These are phyloP conservation scores for Geotrichum australiense DNA, from an alignment of 1,139 yeast genomes.

Conservation along the genomic window DNA sequence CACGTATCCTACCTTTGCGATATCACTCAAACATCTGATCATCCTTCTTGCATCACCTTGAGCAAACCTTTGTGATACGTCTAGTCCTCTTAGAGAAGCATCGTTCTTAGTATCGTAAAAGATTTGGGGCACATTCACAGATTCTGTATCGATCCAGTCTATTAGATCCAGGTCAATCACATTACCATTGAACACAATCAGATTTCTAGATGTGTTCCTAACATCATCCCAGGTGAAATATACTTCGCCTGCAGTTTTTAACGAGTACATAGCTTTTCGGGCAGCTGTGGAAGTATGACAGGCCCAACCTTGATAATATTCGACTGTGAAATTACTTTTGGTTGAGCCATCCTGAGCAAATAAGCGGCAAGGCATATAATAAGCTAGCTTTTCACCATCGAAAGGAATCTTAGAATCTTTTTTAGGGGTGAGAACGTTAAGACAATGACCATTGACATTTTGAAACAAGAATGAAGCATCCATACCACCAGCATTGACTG, in stretches of 20 bases:
- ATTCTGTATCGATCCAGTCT: constrained; percentile 63
- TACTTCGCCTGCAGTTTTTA: constrained; percentile 64
- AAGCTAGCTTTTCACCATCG: constrained; percentile 61
- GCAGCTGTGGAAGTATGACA: constrained; percentile 77
- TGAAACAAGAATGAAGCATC: constrained; percentile 89
- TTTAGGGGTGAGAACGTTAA: constrained; percentile 69
- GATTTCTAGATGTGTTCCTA: constrained; percentile 58
- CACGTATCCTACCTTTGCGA: constrained; percentile 78
- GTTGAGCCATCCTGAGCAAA: constrained; percentile 65
- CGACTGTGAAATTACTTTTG: constrained; percentile 49
- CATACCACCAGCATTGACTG: constrained; percentile 78
- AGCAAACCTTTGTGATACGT: constrained; percentile 70
- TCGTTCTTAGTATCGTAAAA: constrained; percentile 60
- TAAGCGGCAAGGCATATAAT: constrained; percentile 93
- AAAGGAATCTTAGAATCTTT: constrained; percentile 65
- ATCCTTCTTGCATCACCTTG: constrained; percentile 60
- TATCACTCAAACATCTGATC: constrained; percentile 82
- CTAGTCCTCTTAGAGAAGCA: constrained; percentile 58
- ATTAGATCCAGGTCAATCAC: constrained; percentile 76
- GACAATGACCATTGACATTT: constrained; percentile 92
- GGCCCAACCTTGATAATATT: constrained; percentile 73
- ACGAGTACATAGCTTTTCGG: constrained; percentile 56
- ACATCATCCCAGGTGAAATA: constrained; percentile 89
- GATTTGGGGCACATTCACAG: constrained; percentile 62
- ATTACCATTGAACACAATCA: constrained; percentile 81